Percentiles rank a stretch among this genome's conserved stretches.
Evolutionary conservation across 2,329 filamentous ascomycete genomes (phyloP).

Genomic region (Tolypocladium tundrense): DNA sequence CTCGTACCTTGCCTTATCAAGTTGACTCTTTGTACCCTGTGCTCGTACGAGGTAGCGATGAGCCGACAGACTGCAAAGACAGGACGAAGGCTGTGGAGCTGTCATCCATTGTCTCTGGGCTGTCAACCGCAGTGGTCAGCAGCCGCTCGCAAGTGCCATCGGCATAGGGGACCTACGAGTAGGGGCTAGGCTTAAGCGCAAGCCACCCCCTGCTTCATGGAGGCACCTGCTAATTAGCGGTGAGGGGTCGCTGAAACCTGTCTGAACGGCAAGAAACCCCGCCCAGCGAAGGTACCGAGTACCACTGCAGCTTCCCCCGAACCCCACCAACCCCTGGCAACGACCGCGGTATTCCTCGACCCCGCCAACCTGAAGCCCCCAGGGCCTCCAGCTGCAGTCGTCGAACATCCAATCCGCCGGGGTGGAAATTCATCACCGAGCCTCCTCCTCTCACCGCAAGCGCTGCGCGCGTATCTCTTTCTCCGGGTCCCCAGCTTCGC

Average conservation of each 20-base stretch:
- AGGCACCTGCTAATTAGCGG: slow-evolving; percentile 2
- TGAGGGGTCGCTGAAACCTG: slow-evolving; percentile 4
- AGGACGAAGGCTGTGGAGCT: background rate
- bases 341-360: background rate
- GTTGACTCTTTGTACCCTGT: too few relatives aligned
- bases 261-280: too few relatives aligned
- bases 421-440: slow-evolving; percentile 23
- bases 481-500: slow-evolving; percentile 9
- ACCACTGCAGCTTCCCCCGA: background rate
- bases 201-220: slow-evolving; percentile 1
- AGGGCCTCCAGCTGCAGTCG: background rate
- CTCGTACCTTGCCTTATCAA: background rate
- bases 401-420: background rate
- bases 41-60: background rate
- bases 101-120: background rate
- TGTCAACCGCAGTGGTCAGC: too few relatives aligned
- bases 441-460: slow-evolving; percentile 16
- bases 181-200: background rate
- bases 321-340: slow-evolving; percentile 1
- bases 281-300: slow-evolving; percentile 1
- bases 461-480: slow-evolving; percentile 24
- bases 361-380: slow-evolving; percentile 1
- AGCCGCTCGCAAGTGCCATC: too few relatives aligned
- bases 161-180: background rate
- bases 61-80: background rate